Evolutionary conservation across 2,329 filamentous ascomycete genomes (phyloP).

Genomic region (Hymenoscyphus repandus): DNA sequence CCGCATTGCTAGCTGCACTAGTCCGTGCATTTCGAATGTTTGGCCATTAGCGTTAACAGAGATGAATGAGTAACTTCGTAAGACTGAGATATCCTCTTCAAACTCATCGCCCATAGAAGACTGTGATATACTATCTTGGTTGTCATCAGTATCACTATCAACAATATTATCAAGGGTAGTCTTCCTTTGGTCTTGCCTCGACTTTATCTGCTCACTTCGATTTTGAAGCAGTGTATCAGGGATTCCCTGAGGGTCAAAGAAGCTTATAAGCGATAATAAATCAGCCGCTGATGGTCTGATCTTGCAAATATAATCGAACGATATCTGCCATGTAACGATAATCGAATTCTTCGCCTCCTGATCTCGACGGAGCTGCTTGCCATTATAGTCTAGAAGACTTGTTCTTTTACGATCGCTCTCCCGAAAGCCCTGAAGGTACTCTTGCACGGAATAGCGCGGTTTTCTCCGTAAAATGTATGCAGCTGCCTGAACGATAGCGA

Average conservation of each 20-base stretch:
- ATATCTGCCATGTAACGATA: slow-evolving; percentile 35
- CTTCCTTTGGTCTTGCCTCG: slow-evolving; percentile 5
- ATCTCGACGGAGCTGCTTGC: slow-evolving; percentile 33
- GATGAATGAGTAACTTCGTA: slow-evolving; percentile 36
- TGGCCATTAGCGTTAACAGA: slow-evolving; percentile 16
- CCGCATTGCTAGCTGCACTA: slow-evolving; percentile 37
- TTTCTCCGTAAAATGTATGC: slow-evolving; percentile 23
- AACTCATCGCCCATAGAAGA: slow-evolving; percentile 21
- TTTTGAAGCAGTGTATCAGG: slow-evolving; percentile 30
- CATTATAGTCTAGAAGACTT: slow-evolving; percentile 30
- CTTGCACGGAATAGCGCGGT: slow-evolving; percentile 29
- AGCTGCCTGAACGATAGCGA: slow-evolving; percentile 28
- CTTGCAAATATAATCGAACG: slow-evolving; percentile 33
- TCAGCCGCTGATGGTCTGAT: slow-evolving; percentile 34
- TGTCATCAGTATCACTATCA: slow-evolving; percentile 5
- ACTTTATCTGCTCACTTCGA: slow-evolving; percentile 10
- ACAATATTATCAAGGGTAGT: slow-evolving; percentile 5
- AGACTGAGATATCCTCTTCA: slow-evolving; percentile 31
- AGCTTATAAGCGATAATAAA: slow-evolving; percentile 42
- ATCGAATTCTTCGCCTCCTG: slow-evolving; percentile 32
- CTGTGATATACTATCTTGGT: slow-evolving; percentile 11
- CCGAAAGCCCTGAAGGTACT: slow-evolving; percentile 37
- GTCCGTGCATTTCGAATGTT: slow-evolving; percentile 38
- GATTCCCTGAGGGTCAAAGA: slow-evolving; percentile 40
- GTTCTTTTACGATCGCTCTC: slow-evolving; percentile 30